Percentiles rank a stretch among this genome's conserved stretches.
Conservation (phyloP, 2,329 filamentous ascomycete genomes). For the Pseudodiploospora longispora region DNA sequence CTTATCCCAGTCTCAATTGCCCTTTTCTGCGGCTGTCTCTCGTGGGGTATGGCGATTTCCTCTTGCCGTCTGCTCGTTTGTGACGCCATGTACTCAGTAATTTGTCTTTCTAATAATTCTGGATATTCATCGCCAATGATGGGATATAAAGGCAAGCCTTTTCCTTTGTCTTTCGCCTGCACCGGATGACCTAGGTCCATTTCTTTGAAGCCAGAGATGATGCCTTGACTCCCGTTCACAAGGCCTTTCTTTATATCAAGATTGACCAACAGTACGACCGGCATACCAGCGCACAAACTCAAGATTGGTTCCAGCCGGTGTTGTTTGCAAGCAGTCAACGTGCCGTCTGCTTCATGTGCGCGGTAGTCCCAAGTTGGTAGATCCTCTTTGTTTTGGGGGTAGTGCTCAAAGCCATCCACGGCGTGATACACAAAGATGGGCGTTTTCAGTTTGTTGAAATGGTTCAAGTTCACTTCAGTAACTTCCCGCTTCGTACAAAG, state of each 20-base stretch:
- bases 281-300: constrained; percentile 10
- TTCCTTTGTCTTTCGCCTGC: constrained; percentile 3
- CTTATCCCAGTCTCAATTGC: not conserved
- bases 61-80: no score
- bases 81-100: no score
- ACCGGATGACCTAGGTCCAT: constrained; percentile 5
- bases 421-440: constrained; percentile 1
- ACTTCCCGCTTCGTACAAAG: constrained; percentile 5
- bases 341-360: constrained; percentile 6
- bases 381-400: not conserved
- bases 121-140: no score
- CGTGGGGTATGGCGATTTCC: no score
- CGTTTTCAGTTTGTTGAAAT: not conserved
- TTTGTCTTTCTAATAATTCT: no score
- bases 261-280: constrained; percentile 19
- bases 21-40: not conserved
- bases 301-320: constrained; percentile 12
- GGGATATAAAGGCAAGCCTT: not conserved
- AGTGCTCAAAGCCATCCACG: constrained; percentile 1
- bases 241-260: constrained; percentile 11
- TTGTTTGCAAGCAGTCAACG: constrained; percentile 7
- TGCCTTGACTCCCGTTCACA: constrained; percentile 20
- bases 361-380: no score
- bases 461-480: not conserved
- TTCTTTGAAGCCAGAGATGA: constrained; percentile 15